A percentile compares a stretch with the other conserved stretches of the same genome.
phyloP scores from a whole-genome alignment of 1,284 basidiomycete species.

The Singerocomus inundabilis region DNA sequence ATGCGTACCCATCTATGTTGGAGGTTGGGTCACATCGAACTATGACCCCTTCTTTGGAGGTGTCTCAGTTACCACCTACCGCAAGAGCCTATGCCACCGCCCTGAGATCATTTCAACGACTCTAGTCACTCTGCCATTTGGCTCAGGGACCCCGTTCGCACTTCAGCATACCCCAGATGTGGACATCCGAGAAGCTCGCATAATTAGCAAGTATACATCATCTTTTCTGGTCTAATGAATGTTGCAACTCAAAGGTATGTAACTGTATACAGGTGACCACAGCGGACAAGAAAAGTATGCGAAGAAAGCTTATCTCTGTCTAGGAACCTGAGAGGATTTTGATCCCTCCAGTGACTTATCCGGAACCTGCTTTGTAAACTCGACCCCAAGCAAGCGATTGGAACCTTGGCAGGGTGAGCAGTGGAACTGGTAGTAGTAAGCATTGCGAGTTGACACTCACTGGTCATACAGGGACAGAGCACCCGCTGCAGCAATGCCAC shows the following conservation, averaged over 20 bases:
- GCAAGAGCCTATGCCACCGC: not conserved
- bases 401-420: constrained; percentile 34
- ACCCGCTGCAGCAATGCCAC: constrained; percentile 72
- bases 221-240: not conserved
- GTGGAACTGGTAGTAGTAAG: not conserved
- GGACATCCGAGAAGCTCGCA: no score
- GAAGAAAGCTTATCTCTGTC: not conserved
- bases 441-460: constrained; percentile 35
- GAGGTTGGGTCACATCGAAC: not conserved
- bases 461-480: constrained; percentile 70
- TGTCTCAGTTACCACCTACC: not conserved
- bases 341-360: constrained; percentile 11
- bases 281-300: not conserved
- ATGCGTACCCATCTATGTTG: constrained; percentile 25
- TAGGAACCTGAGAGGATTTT: not conserved
- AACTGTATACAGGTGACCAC: not conserved
- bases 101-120: no score
- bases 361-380: constrained; percentile 40
- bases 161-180: not conserved
- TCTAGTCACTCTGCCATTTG: not conserved
- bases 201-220: no score
- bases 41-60: constrained; percentile 9
- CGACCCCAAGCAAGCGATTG: constrained; percentile 43
- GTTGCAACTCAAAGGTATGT: not conserved
- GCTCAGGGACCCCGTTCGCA: not conserved